Evolutionary conservation across 2,329 filamentous ascomycete species (phyloP).

Genomic region (Pseudohalonectria lignicola): DNA sequence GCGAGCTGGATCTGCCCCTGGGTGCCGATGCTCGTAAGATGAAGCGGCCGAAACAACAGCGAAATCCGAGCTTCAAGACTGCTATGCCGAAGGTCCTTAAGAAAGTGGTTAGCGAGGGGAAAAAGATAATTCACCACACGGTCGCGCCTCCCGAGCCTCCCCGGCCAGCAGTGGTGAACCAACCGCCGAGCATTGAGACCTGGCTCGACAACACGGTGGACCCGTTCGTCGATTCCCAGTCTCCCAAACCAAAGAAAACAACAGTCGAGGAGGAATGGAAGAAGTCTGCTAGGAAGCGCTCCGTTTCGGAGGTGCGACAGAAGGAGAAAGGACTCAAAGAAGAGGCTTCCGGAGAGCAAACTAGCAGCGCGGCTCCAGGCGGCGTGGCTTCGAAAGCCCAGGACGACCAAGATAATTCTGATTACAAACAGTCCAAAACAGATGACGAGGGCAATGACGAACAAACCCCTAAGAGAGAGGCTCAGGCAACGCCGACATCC

Average conservation of each 20-base stretch:
- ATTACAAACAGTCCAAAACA: too few relatives aligned
- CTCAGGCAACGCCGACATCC: conserved; percentile 20
- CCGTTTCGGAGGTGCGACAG: background rate
- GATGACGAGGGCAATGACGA: conserved; percentile 11
- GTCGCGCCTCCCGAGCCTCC: conserved; percentile 34
- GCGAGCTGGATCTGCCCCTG: conserved; percentile 46
- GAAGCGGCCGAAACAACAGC: conserved; percentile 34
- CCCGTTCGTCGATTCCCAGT: conserved; percentile 40
- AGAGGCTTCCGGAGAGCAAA: conserved; percentile 7
- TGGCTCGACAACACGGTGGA: conserved; percentile 55
- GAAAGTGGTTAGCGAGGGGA: conserved; percentile 52
- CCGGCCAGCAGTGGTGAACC: conserved; percentile 34
- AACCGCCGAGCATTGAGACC: conserved; percentile 53
- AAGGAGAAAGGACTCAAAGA: background rate
- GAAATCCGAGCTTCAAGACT: conserved; percentile 44
- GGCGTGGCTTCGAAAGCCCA: conserved; percentile 6
- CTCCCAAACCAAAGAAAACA: conserved; percentile 17
- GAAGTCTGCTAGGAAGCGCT: conserved; percentile 16
- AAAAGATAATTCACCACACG: conserved; percentile 53
- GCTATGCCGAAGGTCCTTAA: conserved; percentile 52
- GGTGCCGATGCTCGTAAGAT: conserved; percentile 32
- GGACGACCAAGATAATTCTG: conserved; percentile 7
- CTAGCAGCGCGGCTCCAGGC: conserved; percentile 12
- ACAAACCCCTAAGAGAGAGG: conserved; percentile 14
- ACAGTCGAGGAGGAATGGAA: conserved; percentile 23